Conservation (phyloP, 495 filamentous ascomycete genomes). For the Hypoxylon subgilvum region DNA sequence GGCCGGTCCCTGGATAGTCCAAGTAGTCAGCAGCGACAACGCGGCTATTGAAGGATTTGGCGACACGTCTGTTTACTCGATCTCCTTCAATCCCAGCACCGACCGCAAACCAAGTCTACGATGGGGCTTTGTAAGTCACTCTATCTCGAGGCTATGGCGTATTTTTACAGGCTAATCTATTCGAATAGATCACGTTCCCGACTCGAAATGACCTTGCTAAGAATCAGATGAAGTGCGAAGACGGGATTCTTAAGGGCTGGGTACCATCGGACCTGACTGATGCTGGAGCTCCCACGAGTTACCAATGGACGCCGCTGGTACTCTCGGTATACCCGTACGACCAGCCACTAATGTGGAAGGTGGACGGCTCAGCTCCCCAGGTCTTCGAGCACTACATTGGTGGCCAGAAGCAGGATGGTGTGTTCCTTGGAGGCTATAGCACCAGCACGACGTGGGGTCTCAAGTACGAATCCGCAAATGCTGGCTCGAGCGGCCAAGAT, state of each 20-base stretch:
- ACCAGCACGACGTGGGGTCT: constrained; percentile 29
- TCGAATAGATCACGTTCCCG: constrained; percentile 34
- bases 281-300: constrained; percentile 29
- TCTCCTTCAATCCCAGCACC: constrained; percentile 25
- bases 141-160: not conserved
- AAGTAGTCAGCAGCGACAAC: constrained; percentile 38
- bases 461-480: constrained; percentile 6
- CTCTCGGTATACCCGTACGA: constrained; percentile 37
- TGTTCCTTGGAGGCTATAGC: constrained; percentile 35
- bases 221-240: constrained; percentile 24
- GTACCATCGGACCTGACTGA: constrained; percentile 24
- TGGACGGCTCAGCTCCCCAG: constrained; percentile 30
- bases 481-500: constrained; percentile 10
- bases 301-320: constrained; percentile 32
- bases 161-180: not conserved
- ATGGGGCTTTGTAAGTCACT: constrained; percentile 38
- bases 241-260: constrained; percentile 20
- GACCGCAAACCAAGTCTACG: constrained; percentile 31
- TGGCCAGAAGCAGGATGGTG: constrained; percentile 40
- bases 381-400: constrained; percentile 44
- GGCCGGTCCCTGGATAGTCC: constrained; percentile 41
- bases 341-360: constrained; percentile 35
- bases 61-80: constrained; percentile 33
- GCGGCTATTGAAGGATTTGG: constrained; percentile 39
- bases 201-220: constrained; percentile 31